Base-by-base conservation (phyloP, 768 basidiomycete genomes). In the Zangia roseola region DNA sequence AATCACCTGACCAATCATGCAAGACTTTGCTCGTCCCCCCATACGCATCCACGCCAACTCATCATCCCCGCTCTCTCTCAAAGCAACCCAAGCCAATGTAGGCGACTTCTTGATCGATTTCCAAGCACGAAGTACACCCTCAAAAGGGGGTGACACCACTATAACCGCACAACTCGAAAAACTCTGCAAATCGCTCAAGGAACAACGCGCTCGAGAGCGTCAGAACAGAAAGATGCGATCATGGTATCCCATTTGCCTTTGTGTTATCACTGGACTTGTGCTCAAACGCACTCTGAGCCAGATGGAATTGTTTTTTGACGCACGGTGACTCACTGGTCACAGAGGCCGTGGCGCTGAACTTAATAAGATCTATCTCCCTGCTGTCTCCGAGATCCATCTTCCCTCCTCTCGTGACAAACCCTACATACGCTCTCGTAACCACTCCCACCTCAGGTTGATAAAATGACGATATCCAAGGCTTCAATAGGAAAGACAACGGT, bases 111-210 rank as follows among this genome's bases (percentile, higher is more conserved):
- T 83, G 37, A 66, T 69, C 21, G 74, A 82, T 44, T 77, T 81
- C 52, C 71, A 78, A 55, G 62, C 68, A 4, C 70, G 78, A 17
- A 75, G 72, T 44, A 67, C 72, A 4, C 70, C 74, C 16, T 67
- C 75, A 0, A 77, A 80, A 46, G 76, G 79, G 10, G 74, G 76
- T 4, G 80, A 80, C 52, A 73, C 75, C 0, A 74, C 81, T 5
- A 79, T 81, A 39, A 81, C 75, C 0, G 80, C 81, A 5, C 82
- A 83, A 57, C 69, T 84, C 19, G 75, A 79, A 59, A 84, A 84
- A 60, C 64, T 84, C 42, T 70, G 70, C 38, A 70, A 71, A 43
- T 80, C 82, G 5, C 60, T 83, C 50, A 72, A 73, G 43, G 78
- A 81, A 51, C 75, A 82, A 55, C 65, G 75, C 1, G 48, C 49